Evolutionary conservation across 768 basidiomycete genomes (phyloP), one percentile per base, ranked within the genome.

Genomic region (Mycena kentingensis): DNA sequence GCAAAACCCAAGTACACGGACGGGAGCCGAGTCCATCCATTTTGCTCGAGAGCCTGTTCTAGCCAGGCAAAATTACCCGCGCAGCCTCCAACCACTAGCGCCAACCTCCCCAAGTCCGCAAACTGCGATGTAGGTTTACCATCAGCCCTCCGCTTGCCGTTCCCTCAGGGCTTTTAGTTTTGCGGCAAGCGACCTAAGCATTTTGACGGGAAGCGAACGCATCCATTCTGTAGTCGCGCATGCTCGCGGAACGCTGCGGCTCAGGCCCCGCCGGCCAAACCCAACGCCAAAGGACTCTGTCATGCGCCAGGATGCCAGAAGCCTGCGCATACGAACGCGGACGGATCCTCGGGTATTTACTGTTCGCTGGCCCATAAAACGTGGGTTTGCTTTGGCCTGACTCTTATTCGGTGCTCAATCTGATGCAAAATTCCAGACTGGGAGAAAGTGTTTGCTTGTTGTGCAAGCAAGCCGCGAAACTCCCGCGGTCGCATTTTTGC

Each of bases 211-310:
- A 76, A 73, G 8, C 77, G 76, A 46, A 78, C 75, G 2, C 84
- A 86, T 66, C 76, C 81, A 13, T 87, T 77, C 63, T 87, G 85
- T 60, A 70, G 83, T 61, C 86, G 82, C 60, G 76, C 81, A 10
- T 87, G 85, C 59, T 83, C 83, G 3, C 75, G 75, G 60, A 77
- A 72, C 46, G 74, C 78, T 4, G 67, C 63, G 48, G 64, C 57
- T 12, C 50, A 52, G 36, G 45, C 45, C 37, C 51, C 58, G 24
- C 41, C 49, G 55, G 58, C 46, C 28, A 55, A 55, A 43, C 35
- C 55, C 19, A 54, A 50, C 38, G 46, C 54, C 18, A 64, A 62
- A 59, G 67, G 73, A 16, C 67, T 64, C 49, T 87, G 84, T 57
- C 73, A 76, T 57, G 77, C 76, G 8, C 78, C 79, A 6, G 78